Base-by-base conservation (phyloP, 257 asterid genomes). In the Plantago elongata region DNA sequence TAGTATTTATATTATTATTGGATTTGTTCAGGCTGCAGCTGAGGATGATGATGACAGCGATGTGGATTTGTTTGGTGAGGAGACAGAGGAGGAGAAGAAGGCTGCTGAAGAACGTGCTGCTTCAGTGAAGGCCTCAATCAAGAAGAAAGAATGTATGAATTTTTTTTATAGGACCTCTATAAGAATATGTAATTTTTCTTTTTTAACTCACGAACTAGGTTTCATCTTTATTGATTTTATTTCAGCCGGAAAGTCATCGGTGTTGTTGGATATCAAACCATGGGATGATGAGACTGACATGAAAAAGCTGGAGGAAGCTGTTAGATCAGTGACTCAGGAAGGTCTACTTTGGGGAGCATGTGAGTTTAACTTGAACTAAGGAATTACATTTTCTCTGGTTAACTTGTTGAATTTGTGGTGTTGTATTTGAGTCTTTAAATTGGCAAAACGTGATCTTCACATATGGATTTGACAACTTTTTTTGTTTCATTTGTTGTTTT, bases 271-370 rank as follows among this genome's bases (percentile, higher is more conserved):
- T 69, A 68, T 90, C 7, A 90, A 90, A 67, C 95, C 97, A 61
- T 87, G 97, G 97, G 99, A 93, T 71, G 99, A 93, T 34, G 99
- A 93, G 74, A 93, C 99, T 12, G 97, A 87, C 63, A 93, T 93
- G 99, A 79, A 89, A 63, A 79, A 81, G 74, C 97, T 92, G 12
- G 99, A 92, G 69, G 99, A 92, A 77, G 91, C 95, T 16, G 95
- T 92, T 47, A 77, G 89, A 61, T 64, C 81, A 51, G 87, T 91
- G 66, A 18, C 71, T 47, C 68, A 82, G 88, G 98, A 91, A 50
- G 98, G 99, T 70, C 85, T 92, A 51, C 49, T 74, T 49, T 92
- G 89, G 93, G 99, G 99, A 67, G 99, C 97, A 60, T 83, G 97
- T 92, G 71, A 47, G 94, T 38, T 58, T n/a, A n/a, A n/a, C n/a